Conservation (phyloP, 108 stramenopile species). For the Thalassiosira profunda region DNA sequence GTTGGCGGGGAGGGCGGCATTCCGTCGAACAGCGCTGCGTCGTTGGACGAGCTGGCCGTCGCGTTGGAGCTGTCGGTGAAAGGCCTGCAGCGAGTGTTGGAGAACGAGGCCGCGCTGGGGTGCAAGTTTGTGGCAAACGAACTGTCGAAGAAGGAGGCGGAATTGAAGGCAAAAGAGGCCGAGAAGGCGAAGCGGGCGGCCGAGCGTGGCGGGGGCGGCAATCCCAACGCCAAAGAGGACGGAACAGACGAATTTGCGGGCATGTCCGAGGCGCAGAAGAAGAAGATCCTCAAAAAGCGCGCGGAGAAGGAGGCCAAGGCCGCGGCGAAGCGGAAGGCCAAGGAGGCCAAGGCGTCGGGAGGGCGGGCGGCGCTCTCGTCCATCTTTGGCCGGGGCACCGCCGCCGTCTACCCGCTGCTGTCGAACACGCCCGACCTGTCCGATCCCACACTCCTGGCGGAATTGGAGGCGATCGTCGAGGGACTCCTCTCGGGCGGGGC, state of each 20-base stretch:
- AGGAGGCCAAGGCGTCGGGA: conserved; percentile 62
- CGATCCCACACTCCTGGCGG: conserved; percentile 12
- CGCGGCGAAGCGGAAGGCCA: conserved; percentile 70
- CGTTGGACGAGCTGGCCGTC: conserved; percentile 14
- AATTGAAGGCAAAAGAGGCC: conserved; percentile 52
- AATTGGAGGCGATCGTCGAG: conserved; percentile 41
- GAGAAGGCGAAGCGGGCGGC: conserved; percentile 61
- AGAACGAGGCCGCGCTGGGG: conserved; percentile 33
- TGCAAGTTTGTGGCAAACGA: conserved; percentile 23
- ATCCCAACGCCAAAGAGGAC: neutral
- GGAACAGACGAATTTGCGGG: conserved; percentile 60
- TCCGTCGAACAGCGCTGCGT: neutral
- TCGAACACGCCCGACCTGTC: conserved; percentile 16
- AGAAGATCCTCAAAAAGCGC: conserved; percentile 78
- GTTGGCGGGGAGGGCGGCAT: neutral
- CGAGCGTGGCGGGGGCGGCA: neutral
- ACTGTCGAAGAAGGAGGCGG: conserved; percentile 40
- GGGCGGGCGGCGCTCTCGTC: conserved; percentile 47
- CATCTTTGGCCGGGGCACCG: conserved; percentile 66
- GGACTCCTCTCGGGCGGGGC: conserved; percentile 54
- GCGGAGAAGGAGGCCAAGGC: conserved; percentile 90
- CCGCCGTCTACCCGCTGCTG: conserved; percentile 36
- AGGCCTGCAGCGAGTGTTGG: conserved; percentile 19
- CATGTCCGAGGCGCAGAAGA: conserved; percentile 67
- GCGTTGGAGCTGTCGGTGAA: conserved; percentile 15